These are phyloP conservation scores for Aaosphaeria arxii DNA, from an alignment of 2,329 filamentous ascomycete genomes.

Conservation along the genomic window DNA sequence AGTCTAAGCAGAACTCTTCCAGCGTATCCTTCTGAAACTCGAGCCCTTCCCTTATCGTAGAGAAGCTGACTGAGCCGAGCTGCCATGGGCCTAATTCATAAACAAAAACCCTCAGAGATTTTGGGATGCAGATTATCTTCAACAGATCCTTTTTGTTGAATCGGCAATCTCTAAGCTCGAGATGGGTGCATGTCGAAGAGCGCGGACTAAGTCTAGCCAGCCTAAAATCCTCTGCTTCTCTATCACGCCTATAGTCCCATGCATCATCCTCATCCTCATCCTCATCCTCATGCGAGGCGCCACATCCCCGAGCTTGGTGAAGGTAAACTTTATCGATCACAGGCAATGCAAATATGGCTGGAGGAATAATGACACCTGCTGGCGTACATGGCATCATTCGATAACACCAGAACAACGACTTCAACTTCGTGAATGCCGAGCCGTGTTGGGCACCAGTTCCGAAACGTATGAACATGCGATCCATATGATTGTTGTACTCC, in stretches of 20 bases:
- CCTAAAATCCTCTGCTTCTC: background rate
- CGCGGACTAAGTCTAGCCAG: background rate
- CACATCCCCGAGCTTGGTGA: background rate
- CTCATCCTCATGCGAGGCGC: background rate
- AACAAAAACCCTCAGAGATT: background rate
- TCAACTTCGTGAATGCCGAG: background rate
- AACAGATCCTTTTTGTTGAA: background rate
- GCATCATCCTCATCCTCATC: too few relatives aligned
- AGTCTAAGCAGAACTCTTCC: background rate
- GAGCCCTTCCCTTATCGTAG: background rate
- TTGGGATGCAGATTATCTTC: background rate
- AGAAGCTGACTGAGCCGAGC: background rate
- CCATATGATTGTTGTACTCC: background rate
- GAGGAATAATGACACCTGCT: background rate
- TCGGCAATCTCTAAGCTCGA: background rate
- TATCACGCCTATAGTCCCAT: too few relatives aligned
- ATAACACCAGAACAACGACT: background rate
- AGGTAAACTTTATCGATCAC: background rate
- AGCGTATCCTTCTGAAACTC: background rate
- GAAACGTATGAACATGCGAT: background rate
- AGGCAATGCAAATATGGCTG: background rate
- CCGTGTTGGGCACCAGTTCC: background rate
- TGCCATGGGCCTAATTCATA: background rate
- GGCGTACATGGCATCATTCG: background rate
- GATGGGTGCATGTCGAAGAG: slow-evolving; percentile 1